Percentiles rank a stretch among this genome's conserved stretches.
Evolutionary conservation across 23 red algal genomes (phyloP).

Genomic region (Cyanidium caldarium): DNA sequence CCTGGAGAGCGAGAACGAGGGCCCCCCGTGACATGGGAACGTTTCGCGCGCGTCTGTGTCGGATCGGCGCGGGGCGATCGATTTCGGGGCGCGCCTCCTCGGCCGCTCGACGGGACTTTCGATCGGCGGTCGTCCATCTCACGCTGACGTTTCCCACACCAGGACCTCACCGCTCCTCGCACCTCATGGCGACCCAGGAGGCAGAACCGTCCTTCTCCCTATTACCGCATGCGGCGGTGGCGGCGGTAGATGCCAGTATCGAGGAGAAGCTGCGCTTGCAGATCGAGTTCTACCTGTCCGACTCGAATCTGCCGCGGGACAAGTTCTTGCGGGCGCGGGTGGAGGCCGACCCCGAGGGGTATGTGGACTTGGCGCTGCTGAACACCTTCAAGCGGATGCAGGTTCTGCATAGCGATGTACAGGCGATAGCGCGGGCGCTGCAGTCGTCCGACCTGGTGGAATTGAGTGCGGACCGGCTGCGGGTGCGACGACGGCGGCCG

Average conservation of each 20-base stretch:
- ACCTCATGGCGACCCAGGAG: neutral
- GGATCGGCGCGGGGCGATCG: neutral
- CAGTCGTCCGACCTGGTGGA: conserved; percentile 29
- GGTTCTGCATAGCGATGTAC: conserved; percentile 10
- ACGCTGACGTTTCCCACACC: neutral
- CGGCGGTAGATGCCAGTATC: neutral
- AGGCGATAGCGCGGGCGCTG: conserved; percentile 23
- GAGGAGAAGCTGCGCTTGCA: conserved; percentile 30
- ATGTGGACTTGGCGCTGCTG: conserved; percentile 32
- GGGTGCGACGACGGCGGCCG: conserved; percentile 30
- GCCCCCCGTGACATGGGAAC: neutral
- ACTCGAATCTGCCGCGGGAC: conserved; percentile 84
- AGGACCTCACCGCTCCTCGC: neutral
- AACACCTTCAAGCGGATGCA: conserved; percentile 57
- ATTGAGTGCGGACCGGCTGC: conserved; percentile 15
- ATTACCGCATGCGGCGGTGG: no score
- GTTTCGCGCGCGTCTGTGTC: neutral
- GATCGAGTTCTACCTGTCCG: conserved; percentile 95
- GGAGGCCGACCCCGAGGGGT: conserved; percentile 53
- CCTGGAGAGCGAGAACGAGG: neutral
- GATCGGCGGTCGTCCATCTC: neutral
- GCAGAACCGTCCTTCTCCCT: no score
- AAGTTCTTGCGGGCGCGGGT: conserved; percentile 70
- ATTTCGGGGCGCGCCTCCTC: neutral
- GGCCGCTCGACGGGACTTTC: neutral